Base-by-base conservation (phyloP, 2,329 filamentous ascomycete genomes). In the Metarhizium anisopliae region DNA sequence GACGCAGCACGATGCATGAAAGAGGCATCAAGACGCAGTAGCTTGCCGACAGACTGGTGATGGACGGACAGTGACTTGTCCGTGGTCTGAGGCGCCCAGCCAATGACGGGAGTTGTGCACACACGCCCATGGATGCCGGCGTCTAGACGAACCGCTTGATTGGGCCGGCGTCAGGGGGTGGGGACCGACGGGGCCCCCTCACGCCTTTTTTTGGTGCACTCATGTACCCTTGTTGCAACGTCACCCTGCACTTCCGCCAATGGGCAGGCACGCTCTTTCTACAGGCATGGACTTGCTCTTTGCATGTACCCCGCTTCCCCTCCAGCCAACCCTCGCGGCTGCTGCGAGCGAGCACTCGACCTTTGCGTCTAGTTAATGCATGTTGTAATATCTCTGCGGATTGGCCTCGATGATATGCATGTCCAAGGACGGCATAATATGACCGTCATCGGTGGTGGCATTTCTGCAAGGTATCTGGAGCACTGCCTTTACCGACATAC, bases 71-170 rank as follows among this genome's bases (percentile, higher is more conserved):
- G 25, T 25, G 25, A 25, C 25, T 25, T 25, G 25, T 25, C 25
- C 25, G 25, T 25, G 53, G 53, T n/a, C 42, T 55, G 36, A 49
- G 50, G 30, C 13, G 36, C 32, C 50, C 14, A 40, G 47, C 55
- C 58, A 59, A 32, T 56, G 38, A 52, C 50, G 38, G 50, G 40
- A 49, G 52, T 5, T 52, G 50, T 49, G n/a, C 40, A 6, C 47
- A 29, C 29, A 51, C 54, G 51, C 49, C 38, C 36, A 32, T 32
- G 42, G 54, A 54, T 55, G 59, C 58, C 57, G 61, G 62, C 62
- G 62, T 62, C 59, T 64, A 64, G 45, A 47, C 29, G 54, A 49
- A 55, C 38, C 57, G 55, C 51, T 47, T 64, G 54, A 63, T 63
- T 62, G 62, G 62, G 20, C 55, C 50, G 30, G 51, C 55, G 56